These are phyloP conservation scores for Colletotrichum lini DNA, from an alignment of 2,329 filamentous ascomycete genomes.

Conservation along the genomic window DNA sequence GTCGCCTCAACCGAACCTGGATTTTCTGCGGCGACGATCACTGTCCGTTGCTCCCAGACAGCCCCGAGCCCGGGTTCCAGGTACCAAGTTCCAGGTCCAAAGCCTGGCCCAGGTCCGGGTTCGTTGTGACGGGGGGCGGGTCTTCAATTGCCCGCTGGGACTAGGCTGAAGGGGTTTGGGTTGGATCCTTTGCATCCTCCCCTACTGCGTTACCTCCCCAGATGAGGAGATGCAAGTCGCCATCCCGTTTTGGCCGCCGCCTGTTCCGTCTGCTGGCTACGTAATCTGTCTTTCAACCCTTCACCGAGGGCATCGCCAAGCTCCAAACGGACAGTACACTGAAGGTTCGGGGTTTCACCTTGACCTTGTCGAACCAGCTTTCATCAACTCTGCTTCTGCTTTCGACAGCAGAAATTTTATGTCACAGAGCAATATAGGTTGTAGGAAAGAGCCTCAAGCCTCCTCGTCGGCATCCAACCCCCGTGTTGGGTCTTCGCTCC, in stretches of 20 bases:
- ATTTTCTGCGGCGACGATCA: slow-evolving; percentile 37
- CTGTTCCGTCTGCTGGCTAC: neutral
- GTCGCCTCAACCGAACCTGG: slow-evolving; percentile 29
- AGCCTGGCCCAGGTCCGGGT: slow-evolving; percentile 20
- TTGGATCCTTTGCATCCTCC: slow-evolving; percentile 13
- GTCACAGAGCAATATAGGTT: neutral
- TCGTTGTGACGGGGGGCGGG: slow-evolving; percentile 33
- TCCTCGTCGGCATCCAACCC: slow-evolving; percentile 11
- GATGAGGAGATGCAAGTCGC: slow-evolving; percentile 33
- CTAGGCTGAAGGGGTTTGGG: slow-evolving; percentile 37
- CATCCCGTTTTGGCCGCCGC: slow-evolving; percentile 16
- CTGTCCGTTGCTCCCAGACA: slow-evolving; percentile 31
- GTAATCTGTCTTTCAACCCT: slow-evolving; percentile 9
- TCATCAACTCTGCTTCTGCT: neutral
- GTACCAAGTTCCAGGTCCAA: slow-evolving; percentile 35
- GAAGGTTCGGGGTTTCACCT: neutral
- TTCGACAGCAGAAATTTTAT: neutral
- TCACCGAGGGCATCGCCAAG: slow-evolving; percentile 15
- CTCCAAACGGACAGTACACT: neutral
- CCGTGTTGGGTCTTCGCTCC: neutral
- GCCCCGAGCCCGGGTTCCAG: slow-evolving; percentile 36
- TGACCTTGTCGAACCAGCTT: neutral
- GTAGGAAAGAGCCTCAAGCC: neutral
- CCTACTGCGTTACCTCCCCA: slow-evolving; percentile 7
- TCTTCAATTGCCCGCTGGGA: slow-evolving; percentile 34